A percentile compares a stretch with the other conserved stretches of the same genome.
Evolutionary conservation across 2,329 filamentous ascomycete genomes (phyloP).

Genomic region (Aspergillus novoparasiticus): DNA sequence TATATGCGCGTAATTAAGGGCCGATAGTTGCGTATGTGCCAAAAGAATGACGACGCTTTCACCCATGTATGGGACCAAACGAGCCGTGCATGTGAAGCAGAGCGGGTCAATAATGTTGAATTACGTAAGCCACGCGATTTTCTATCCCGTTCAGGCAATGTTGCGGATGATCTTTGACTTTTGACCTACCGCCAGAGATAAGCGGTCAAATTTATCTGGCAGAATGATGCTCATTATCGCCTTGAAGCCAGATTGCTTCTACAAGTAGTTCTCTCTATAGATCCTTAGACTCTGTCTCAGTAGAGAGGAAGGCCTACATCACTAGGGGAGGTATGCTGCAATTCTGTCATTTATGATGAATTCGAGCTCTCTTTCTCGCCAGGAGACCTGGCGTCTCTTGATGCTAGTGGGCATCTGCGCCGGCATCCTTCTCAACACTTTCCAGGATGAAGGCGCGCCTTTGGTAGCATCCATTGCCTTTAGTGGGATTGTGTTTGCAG

Average conservation of each 20-base stretch:
- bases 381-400: constrained; percentile 61
- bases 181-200: constrained; percentile 18
- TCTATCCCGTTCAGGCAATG: background rate
- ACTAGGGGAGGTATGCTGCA: constrained; percentile 9
- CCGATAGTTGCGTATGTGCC: background rate
- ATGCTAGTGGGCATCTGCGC: constrained; percentile 69
- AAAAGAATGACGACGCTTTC: constrained; percentile 2
- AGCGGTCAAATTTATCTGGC: constrained; percentile 29
- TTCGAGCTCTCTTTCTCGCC: constrained; percentile 48
- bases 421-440: constrained; percentile 74
- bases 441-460: constrained; percentile 83
- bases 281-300: background rate
- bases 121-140: constrained; percentile 5
- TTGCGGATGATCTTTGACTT: constrained; percentile 14
- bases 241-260: constrained; percentile 37
- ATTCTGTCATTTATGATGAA: constrained; percentile 33
- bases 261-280: background rate
- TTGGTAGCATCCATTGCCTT: constrained; percentile 86
- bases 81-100: constrained; percentile 18
- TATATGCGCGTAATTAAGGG: constrained; percentile 8
- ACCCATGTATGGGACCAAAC: constrained; percentile 13
- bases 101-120: background rate
- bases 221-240: constrained; percentile 18
- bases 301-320: background rate
- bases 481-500: constrained; percentile 79